A percentile compares a stretch with the other conserved stretches of the same genome.
phyloP scores from a whole-genome alignment of 495 filamentous ascomycete species.

The Aspergillus cavernicola region DNA sequence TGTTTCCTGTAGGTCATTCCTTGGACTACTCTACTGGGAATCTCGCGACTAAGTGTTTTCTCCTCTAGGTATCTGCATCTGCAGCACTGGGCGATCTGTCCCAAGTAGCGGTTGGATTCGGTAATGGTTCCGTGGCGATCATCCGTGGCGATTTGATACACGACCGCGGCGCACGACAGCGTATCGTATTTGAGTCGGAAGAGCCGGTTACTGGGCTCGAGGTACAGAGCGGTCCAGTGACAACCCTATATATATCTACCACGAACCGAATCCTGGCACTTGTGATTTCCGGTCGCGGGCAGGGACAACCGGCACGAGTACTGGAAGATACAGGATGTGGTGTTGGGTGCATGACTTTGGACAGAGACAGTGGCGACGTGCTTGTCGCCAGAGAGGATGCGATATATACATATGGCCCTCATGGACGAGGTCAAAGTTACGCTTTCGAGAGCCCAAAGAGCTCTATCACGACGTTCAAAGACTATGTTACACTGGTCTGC shows the following conservation, averaged over 20 bases:
- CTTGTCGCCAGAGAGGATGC: conserved; percentile 91
- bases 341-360: conserved; percentile 87
- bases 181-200: conserved; percentile 94
- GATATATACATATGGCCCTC: conserved; percentile 84
- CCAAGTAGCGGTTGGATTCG: conserved; percentile 92
- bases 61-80: conserved; percentile 77
- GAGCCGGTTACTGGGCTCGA: conserved; percentile 92
- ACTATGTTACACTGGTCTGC: conserved; percentile 87
- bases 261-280: conserved; percentile 85
- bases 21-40: neutral
- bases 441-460: conserved; percentile 89
- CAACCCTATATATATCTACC: conserved; percentile 86
- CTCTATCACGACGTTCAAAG: conserved; percentile 72
- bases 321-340: conserved; percentile 87
- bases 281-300: conserved; percentile 78
- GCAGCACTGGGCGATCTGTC: conserved; percentile 79
- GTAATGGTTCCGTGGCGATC: conserved; percentile 89
- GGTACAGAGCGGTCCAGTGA: conserved; percentile 48
- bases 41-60: neutral
- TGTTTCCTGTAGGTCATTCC: conserved; percentile 68
- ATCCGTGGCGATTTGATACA: conserved; percentile 93
- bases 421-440: conserved; percentile 80
- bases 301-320: conserved; percentile 82
- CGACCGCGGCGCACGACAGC: conserved; percentile 91
- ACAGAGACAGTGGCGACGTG: conserved; percentile 74